Evolutionary conservation across 1,139 yeast species (phyloP).

Genomic region (Candida glucosophila): DNA sequence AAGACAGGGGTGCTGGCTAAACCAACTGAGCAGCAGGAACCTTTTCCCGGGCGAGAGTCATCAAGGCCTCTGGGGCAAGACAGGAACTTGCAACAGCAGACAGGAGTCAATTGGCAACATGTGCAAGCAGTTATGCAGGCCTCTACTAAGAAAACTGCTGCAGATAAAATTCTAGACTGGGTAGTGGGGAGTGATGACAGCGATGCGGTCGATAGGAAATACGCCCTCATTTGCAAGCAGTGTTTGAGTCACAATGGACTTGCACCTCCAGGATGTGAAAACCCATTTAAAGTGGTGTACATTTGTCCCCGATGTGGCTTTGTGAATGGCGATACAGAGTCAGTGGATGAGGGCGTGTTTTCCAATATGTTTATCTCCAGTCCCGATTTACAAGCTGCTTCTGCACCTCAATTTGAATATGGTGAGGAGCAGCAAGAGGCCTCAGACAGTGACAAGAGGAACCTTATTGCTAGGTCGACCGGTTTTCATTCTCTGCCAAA

Average conservation of each 20-base stretch:
- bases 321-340: constrained; percentile 34
- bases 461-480: too few relatives aligned
- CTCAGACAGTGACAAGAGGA: too few relatives aligned
- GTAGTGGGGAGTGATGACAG: constrained; percentile 67
- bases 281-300: constrained; percentile 50
- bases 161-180: constrained; percentile 39
- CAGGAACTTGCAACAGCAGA: constrained; percentile 1
- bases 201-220: constrained; percentile 52
- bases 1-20: background rate
- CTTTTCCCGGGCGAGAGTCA: background rate
- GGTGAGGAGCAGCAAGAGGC: too few relatives aligned
- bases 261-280: constrained; percentile 61
- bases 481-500: too few relatives aligned
- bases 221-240: constrained; percentile 61
- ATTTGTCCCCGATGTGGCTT: constrained; percentile 69
- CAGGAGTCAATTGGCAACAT: constrained; percentile 17
- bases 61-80: too few relatives aligned
- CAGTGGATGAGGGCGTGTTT: background rate
- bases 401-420: too few relatives aligned
- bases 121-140: background rate
- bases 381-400: too few relatives aligned
- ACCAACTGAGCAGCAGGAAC: background rate
- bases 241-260: constrained; percentile 73
- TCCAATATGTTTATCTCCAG: too few relatives aligned
- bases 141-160: background rate